Evolutionary conservation across 768 basidiomycete species (phyloP), one percentile per base, ranked within the genome.

Genomic region (Tulasnella sp.): DNA sequence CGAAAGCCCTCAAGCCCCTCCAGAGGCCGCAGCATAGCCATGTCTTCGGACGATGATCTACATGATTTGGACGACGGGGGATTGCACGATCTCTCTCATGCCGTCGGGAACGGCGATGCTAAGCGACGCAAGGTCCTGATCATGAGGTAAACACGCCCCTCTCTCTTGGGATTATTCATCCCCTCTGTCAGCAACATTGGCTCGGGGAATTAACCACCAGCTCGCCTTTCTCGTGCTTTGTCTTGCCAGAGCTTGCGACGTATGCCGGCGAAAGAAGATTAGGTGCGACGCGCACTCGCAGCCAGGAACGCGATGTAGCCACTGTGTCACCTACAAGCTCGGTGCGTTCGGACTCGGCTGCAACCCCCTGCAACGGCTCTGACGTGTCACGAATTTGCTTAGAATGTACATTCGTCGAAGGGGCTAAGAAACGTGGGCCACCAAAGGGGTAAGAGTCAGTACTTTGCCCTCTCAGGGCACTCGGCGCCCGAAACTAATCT

Each of bases 261-360:
- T 91, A 0, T 96, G 94, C 83, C 87, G 94, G 46, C 87, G 93
- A 79, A 95, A 95, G 88, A 96, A 96, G 80, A 83, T 83, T 86
- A 91, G 93, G 92, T 18, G 27, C 39, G 75, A 74, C 27, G 80
- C 74, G 39, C 74, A 74, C 56, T 56, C 44, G 42, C 68, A 52
- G 12, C 58, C 46, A 56, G 62, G 48, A 74, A 79, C 76, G 38
- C 46, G 46, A 31, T 76, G 39, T 81, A 81, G 75, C 75, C 82
- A 78, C 72, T 78, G 44, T 58, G 27, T 73, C 34, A 73, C 78
- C 40, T 56, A 82, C 36, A 80, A 92, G 92, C 93, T 84, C 88
- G 92, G 85, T 93, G 92, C 91, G 78, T 68, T 38, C 46, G 19
- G 46, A 74, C 42, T 40, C 76, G 56, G 36, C 31, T 34, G 8